A percentile compares a stretch with the other conserved stretches of the same genome.
These are phyloP conservation scores for Kwoniella mangroviensis DNA, from an alignment of 768 basidiomycete species.

Conservation along the genomic window DNA sequence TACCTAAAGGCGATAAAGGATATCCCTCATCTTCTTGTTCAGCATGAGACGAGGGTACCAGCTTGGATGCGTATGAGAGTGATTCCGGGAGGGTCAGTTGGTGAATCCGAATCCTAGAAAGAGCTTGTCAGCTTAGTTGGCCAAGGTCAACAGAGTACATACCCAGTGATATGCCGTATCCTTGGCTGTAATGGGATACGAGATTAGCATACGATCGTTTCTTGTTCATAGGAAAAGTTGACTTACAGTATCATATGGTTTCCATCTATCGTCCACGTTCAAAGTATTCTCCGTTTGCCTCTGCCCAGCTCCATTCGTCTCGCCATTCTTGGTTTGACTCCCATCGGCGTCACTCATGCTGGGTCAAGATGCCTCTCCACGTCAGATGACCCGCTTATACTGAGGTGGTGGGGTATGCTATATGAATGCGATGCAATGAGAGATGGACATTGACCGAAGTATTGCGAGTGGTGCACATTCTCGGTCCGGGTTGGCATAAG, in stretches of 20 bases:
- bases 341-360: background rate
- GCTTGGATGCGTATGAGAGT: conserved; percentile 31
- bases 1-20: conserved; percentile 18
- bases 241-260: conserved; percentile 24
- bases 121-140: background rate
- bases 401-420: too few relatives aligned
- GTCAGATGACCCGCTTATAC: too few relatives aligned
- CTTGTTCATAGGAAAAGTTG: too few relatives aligned
- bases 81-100: conserved; percentile 49
- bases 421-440: background rate
- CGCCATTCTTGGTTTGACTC: background rate
- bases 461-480: too few relatives aligned
- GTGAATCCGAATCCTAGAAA: conserved; percentile 45
- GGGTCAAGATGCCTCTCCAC: too few relatives aligned
- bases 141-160: background rate
- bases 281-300: background rate
- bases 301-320: background rate
- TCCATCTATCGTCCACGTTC: conserved; percentile 1
- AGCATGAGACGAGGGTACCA: conserved; percentile 8
- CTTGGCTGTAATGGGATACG: too few relatives aligned
- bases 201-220: too few relatives aligned
- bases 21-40: conserved; percentile 8
- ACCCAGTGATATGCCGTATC: conserved; percentile 52
- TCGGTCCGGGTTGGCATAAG: background rate
- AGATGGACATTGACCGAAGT: background rate